phyloP scores from a whole-genome alignment of 2,329 filamentous ascomycete genomes.

The Bertia moriformis region DNA sequence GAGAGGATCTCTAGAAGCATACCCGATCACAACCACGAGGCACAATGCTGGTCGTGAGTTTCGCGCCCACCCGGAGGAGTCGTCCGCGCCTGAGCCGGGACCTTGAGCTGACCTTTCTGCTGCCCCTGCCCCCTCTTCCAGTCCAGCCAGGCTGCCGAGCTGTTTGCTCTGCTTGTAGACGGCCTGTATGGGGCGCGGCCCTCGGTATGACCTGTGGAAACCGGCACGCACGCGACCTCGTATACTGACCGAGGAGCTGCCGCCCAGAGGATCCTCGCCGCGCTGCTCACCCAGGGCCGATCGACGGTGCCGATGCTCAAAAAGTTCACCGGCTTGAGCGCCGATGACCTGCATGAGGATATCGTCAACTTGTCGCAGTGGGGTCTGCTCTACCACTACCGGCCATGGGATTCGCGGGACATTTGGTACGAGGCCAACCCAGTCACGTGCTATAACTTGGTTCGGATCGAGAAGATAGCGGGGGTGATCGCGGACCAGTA shows the following conservation, averaged over 20 bases:
- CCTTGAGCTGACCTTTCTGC: no score
- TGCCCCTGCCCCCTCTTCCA: slow-evolving; percentile 13
- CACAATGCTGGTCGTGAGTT: no score
- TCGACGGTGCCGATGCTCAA: slow-evolving; percentile 56
- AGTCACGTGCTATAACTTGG: slow-evolving; percentile 64
- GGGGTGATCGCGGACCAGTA: slow-evolving; percentile 61
- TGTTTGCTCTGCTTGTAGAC: slow-evolving; percentile 77
- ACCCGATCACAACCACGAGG: no score
- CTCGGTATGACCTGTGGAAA: slow-evolving; percentile 47
- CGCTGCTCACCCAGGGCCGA: slow-evolving; percentile 66
- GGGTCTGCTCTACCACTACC: slow-evolving; percentile 65
- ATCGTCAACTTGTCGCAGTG: slow-evolving; percentile 78
- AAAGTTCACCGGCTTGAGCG: slow-evolving; percentile 57
- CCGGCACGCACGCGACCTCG: not conserved
- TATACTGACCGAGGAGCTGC: slow-evolving; percentile 2
- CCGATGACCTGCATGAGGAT: slow-evolving; percentile 66
- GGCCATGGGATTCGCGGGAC: slow-evolving; percentile 41
- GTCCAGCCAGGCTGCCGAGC: slow-evolving; percentile 67
- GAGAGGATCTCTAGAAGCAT: slow-evolving; percentile 64
- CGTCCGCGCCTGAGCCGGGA: no score
- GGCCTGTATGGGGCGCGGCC: slow-evolving; percentile 85
- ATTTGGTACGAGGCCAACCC: slow-evolving; percentile 77
- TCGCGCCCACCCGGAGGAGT: no score
- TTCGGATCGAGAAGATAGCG: slow-evolving; percentile 69
- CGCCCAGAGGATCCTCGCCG: slow-evolving; percentile 65